Evolutionary conservation across 352 stramenopile species (phyloP), one percentile per base, ranked within the genome.

Genomic region (Phytophthora chlamydospora): DNA sequence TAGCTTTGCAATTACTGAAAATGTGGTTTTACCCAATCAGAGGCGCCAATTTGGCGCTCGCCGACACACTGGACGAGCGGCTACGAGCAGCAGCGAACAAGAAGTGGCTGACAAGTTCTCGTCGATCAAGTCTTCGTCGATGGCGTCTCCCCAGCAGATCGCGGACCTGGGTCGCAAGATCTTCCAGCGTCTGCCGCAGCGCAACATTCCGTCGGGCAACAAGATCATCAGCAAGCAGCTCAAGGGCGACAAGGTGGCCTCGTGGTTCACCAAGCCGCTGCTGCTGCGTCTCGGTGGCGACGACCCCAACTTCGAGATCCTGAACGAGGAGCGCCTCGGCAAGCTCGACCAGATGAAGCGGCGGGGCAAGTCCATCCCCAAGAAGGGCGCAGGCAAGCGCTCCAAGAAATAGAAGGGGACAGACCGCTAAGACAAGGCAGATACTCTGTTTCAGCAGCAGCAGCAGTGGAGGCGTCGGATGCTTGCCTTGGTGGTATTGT

Each of bases 201-300:
- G 80, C 68, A 73, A 93, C 63, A 87, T 71, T 21, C 66, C 77
- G 58, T 93, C 86, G 42, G 86, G 86, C 66, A 95, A 93, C 73
- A 95, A 95, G 73, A 78, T 95, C 38, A 92, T 95, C 72, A 92
- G 83, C 71, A 92, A 92, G 77, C 83, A 93, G 75, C 78, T 95
- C 40, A 90, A 90, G 75, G 86, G 86, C 46, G 86, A 95, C 34
- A 93, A 91, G 72, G 71, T 95, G 10, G 86, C 80, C 24, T 88
- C 78, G 47, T 95, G 86, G 86, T 95, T 95, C 69, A 86, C 89
- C 63, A 95, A 95, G 73, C 86, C 86, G 27, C 70, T 95, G 27
- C 57, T 71, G 45, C 62, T 91, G 64, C 80, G 83, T 69, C 68
- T 93, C 16, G 84, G 84, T 63, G 78, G 84, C 45, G 82, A 95